Evolutionary conservation across 495 filamentous ascomycete species (phyloP), one percentile per base, ranked within the genome.

Genomic region (Clavariopsis aquatica): DNA sequence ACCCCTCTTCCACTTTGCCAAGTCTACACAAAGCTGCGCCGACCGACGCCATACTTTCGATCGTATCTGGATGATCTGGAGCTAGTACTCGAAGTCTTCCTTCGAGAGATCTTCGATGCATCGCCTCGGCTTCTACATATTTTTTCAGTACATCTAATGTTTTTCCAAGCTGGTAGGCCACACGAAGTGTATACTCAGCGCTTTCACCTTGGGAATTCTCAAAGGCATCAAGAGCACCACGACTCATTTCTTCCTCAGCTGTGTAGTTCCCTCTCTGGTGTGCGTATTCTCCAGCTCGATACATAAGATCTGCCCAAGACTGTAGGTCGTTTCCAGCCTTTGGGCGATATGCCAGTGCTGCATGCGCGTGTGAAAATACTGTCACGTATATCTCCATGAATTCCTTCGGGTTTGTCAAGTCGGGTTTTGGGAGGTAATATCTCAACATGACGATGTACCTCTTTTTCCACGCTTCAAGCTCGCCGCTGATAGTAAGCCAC

Each of bases 391-490:
- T 57, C 24, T 26, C n/a, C 52, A 67, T 61, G 38, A 60, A 74
- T 22, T 43, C 38, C 13, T 43, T 17, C 51, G 74, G 38, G 45
- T 9, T 61, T 5, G 47, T 22, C 26, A 24, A 66, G 20, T 36
- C n/a, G 36, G 71, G 76, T 9, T 45, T 71, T 7, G 79, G 81
- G 55, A 81, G 76, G 26, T 59, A 72, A 1, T 34, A 45, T 49
- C 62, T 64, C 36, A 84, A 70, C 38, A 43, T 10, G 2, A 43
- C 74, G 45, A 78, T 72, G 66, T 73, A 83, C 12, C 61, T 53
- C 28, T 73, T 43, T 29, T 73, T 75, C 73, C 75, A 82, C 4
- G 26, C 68, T 59, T 83, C 78, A 26, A 76, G 58, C 51, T 80
- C 46, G 26, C 62, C 68, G 5, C 77, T 28, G 2, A 70, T 53